These are phyloP conservation scores for Pelargonium citronellum DNA, from an alignment of 441 rosid genomes.

Conservation along the genomic window DNA sequence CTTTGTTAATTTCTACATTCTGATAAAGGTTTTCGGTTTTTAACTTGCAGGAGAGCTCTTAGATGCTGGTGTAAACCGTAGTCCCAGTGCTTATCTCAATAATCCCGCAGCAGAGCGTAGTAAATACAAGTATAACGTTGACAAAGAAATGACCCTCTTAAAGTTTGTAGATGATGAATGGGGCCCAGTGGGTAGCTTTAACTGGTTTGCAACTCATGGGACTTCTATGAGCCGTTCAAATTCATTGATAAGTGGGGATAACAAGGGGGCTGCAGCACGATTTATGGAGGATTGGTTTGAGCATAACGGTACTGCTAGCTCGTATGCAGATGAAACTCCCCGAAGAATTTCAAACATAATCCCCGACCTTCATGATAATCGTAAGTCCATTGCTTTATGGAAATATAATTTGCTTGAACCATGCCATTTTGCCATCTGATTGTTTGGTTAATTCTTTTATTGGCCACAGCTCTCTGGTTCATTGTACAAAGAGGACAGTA, in stretches of 20 bases:
- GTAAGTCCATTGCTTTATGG: conserved; percentile 41
- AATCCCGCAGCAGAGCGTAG: conserved; percentile 65
- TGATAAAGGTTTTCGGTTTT: neutral
- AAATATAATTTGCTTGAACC: neutral
- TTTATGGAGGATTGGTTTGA: conserved; percentile 93
- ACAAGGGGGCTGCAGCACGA: conserved; percentile 94
- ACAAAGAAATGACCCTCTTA: conserved; percentile 88
- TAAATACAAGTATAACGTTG: conserved; percentile 69
- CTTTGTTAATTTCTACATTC: too few relatives aligned
- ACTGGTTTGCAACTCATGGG: conserved; percentile 97
- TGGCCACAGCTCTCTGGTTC: neutral
- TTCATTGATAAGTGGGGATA: conserved; percentile 91
- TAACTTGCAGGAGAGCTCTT: conserved; percentile 64
- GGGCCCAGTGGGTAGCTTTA: conserved; percentile 94
- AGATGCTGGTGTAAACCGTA: conserved; percentile 85
- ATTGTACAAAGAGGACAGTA: neutral
- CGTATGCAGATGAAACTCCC: conserved; percentile 40
- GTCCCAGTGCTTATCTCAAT: conserved; percentile 91
- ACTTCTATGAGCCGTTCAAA: conserved; percentile 96
- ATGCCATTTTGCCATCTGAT: neutral
- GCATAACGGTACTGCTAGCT: conserved; percentile 31
- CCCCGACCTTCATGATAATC: conserved; percentile 33
- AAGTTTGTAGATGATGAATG: conserved; percentile 86
- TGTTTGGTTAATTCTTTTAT: neutral
- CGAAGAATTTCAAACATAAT: conserved; percentile 68